A percentile compares a stretch with the other conserved stretches of the same genome.
Conservation (phyloP, 2,329 filamentous ascomycete genomes). For the Colletotrichum graminicola region DNA sequence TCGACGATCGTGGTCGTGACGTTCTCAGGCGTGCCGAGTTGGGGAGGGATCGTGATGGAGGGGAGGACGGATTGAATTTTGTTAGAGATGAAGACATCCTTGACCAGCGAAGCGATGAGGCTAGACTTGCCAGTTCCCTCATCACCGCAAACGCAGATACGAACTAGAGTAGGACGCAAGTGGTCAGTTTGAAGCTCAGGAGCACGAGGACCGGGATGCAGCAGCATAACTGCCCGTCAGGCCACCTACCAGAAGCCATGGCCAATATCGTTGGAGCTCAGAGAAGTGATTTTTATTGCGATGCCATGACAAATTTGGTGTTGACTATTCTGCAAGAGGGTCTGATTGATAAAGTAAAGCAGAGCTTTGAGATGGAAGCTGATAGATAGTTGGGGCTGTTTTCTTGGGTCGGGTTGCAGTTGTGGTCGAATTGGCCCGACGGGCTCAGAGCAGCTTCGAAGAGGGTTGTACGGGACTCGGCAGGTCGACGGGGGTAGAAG, state of each 20-base stretch:
- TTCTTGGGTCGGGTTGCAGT: not conserved
- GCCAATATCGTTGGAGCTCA: conserved; percentile 18
- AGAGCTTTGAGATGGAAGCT: conserved; percentile 8
- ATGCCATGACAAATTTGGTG: conserved; percentile 34
- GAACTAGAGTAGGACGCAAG: conserved; percentile 64
- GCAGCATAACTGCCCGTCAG: conserved; percentile 22
- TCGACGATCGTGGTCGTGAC: conserved; percentile 98
- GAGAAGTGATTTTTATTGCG: conserved; percentile 23
- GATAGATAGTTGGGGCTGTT: not conserved
- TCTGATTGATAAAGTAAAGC: not conserved
- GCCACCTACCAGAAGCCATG: conserved; percentile 44
- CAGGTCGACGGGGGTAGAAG: conserved; percentile 36
- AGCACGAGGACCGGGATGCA: not conserved
- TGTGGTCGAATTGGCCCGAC: conserved; percentile 15
- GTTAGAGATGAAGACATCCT: conserved; percentile 94
- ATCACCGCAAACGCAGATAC: conserved; percentile 96
- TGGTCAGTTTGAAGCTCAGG: conserved; percentile 34
- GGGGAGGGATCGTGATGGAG: conserved; percentile 94
- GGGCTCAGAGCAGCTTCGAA: conserved; percentile 30
- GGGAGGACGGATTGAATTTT: conserved; percentile 96
- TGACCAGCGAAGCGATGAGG: conserved; percentile 94
- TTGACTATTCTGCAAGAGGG: not conserved
- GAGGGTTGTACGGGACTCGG: conserved; percentile 37
- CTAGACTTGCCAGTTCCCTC: conserved; percentile 93
- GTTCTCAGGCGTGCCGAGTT: conserved; percentile 93